These are phyloP conservation scores for Debaryomycetaceae sp. DNA, from an alignment of 1,139 yeast species.

Conservation along the genomic window DNA sequence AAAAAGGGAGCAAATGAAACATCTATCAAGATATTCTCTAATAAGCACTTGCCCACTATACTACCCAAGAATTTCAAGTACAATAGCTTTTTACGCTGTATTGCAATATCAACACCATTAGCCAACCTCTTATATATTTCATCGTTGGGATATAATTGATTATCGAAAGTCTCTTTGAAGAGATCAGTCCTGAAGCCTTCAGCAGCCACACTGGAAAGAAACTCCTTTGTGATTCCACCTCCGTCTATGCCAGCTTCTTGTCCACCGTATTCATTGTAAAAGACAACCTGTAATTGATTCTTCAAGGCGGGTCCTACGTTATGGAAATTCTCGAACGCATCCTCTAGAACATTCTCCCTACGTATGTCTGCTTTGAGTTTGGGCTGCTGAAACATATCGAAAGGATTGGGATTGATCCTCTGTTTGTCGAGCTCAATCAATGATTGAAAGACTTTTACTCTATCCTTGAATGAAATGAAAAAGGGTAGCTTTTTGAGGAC, in stretches of 20 bases:
- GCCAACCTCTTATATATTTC: slow-evolving; percentile 37
- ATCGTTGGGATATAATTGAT: slow-evolving; percentile 75
- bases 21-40: slow-evolving; percentile 78
- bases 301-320: slow-evolving; percentile 48
- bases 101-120: slow-evolving; percentile 22
- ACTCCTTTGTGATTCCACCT: slow-evolving; percentile 93
- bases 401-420: slow-evolving; percentile 13
- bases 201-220: slow-evolving; percentile 66
- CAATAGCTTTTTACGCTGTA: slow-evolving; percentile 30
- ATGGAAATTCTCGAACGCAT: slow-evolving; percentile 63
- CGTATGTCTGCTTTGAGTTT: slow-evolving; percentile 52
- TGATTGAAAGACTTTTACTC: slow-evolving; percentile 72
- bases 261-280: slow-evolving; percentile 68
- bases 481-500: slow-evolving; percentile 70
- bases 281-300: slow-evolving; percentile 57
- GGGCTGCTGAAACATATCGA: slow-evolving; percentile 13
- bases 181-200: slow-evolving; percentile 58
- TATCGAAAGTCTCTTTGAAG: slow-evolving; percentile 47
- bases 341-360: slow-evolving; percentile 67
- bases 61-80: slow-evolving; percentile 68
- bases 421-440: slow-evolving; percentile 53
- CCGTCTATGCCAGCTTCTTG: slow-evolving; percentile 93
- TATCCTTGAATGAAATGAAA: slow-evolving; percentile 67
- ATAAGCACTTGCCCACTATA: slow-evolving; percentile 86
- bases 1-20: slow-evolving; percentile 86